Conservation (phyloP, 169 alveolate species). For the Plasmodium chabaudi region DNA sequence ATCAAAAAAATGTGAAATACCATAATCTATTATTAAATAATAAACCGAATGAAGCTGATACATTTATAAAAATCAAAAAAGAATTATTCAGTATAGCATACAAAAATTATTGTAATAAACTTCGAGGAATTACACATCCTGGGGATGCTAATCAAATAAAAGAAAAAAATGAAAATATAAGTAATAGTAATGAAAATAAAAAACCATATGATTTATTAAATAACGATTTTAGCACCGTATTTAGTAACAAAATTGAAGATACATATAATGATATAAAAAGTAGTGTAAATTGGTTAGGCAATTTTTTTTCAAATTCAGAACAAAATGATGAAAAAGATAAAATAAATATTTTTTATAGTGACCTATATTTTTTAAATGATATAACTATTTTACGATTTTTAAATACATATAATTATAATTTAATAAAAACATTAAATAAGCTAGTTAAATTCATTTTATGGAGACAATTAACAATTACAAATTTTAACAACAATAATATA, state of each 20-base stretch:
- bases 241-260: slow-evolving; percentile 67
- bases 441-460: slow-evolving; percentile 51
- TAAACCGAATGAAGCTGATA: slow-evolving; percentile 32
- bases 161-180: background rate
- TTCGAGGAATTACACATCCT: background rate
- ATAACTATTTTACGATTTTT: slow-evolving; percentile 47
- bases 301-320: slow-evolving; percentile 45
- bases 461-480: slow-evolving; percentile 43
- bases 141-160: background rate
- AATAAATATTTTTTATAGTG: slow-evolving; percentile 31
- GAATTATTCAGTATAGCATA: slow-evolving; percentile 41
- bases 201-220: slow-evolving; percentile 38
- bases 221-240: slow-evolving; percentile 23
- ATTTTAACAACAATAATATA: slow-evolving; percentile 24
- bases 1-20: slow-evolving; percentile 2
- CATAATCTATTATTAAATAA: slow-evolving; percentile 9
- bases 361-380: slow-evolving; percentile 62
- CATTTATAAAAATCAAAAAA: slow-evolving; percentile 26
- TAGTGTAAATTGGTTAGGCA: slow-evolving; percentile 67
- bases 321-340: slow-evolving; percentile 45
- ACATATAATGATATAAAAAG: slow-evolving; percentile 65
- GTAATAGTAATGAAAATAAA: slow-evolving; percentile 6
- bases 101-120: slow-evolving; percentile 19
- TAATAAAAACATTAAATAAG: slow-evolving; percentile 53
- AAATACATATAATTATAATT: slow-evolving; percentile 55